A percentile compares a stretch with the other conserved stretches of the same genome.
Conservation (phyloP, 73 alveolate genomes). For the Effrenium voratum region DNA sequence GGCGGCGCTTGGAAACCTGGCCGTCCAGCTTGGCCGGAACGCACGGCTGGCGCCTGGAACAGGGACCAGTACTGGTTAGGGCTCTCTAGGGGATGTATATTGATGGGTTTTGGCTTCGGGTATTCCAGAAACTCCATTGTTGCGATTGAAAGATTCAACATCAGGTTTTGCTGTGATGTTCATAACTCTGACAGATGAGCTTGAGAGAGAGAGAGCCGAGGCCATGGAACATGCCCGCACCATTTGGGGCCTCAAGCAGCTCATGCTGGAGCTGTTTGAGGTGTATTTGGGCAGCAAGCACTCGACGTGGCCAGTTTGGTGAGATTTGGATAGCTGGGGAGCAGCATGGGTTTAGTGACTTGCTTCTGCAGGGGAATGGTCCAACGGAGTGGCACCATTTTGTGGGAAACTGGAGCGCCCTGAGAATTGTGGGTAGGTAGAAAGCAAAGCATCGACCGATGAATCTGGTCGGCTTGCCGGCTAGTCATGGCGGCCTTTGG, state of each 20-base stretch:
- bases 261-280: slow-evolving; percentile 48
- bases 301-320: too few relatives aligned
- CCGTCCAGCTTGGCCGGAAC: slow-evolving; percentile 35
- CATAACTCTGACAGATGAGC: neutral
- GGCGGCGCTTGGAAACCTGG: slow-evolving; percentile 20
- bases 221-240: slow-evolving; percentile 76
- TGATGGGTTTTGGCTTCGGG: neutral
- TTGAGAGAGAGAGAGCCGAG: neutral
- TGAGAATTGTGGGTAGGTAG: too few relatives aligned
- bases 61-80: neutral
- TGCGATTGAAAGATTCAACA: neutral
- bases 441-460: too few relatives aligned
- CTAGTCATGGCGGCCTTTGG: too few relatives aligned
- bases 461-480: too few relatives aligned
- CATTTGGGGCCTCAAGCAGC: slow-evolving; percentile 77
- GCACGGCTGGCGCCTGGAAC: slow-evolving; percentile 48
- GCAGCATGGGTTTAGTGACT: too few relatives aligned
- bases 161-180: neutral
- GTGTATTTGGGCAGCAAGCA: too few relatives aligned
- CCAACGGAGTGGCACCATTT: too few relatives aligned
- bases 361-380: too few relatives aligned
- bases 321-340: too few relatives aligned
- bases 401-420: too few relatives aligned
- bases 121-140: neutral
- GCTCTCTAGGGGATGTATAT: neutral